Percentiles rank a stretch among this genome's conserved stretches.
phyloP scores from a whole-genome alignment of 73 alveolate genomes.

The Paramecium biaurelia region DNA sequence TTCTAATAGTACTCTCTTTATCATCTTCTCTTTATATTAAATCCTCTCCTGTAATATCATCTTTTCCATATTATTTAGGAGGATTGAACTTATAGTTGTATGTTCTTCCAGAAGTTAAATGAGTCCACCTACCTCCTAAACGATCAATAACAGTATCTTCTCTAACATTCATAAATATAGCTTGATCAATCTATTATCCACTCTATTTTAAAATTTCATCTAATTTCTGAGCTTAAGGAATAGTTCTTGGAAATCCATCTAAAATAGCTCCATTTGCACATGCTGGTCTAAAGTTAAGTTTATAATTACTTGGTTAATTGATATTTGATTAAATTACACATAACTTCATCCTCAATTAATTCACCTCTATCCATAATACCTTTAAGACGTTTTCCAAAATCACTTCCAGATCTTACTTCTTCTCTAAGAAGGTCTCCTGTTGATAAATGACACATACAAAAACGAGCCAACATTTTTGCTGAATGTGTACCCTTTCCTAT shows the following conservation, averaged over 20 bases:
- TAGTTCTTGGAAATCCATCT: slow-evolving; percentile 87
- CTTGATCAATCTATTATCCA: slow-evolving; percentile 63
- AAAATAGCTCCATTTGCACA: slow-evolving; percentile 80
- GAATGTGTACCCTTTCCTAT: slow-evolving; percentile 64
- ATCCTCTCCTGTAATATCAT: slow-evolving; percentile 82
- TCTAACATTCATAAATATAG: slow-evolving; percentile 70
- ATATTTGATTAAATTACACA: slow-evolving; percentile 68
- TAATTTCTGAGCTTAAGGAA: slow-evolving; percentile 73
- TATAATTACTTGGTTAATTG: slow-evolving; percentile 20
- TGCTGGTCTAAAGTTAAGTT: slow-evolving; percentile 67
- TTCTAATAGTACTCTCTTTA: slow-evolving; percentile 68
- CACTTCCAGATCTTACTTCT: slow-evolving; percentile 80
- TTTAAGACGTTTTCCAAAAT: slow-evolving; percentile 76
- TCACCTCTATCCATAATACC: slow-evolving; percentile 84
- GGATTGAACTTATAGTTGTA: slow-evolving; percentile 81
- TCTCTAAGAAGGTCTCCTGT: slow-evolving; percentile 84
- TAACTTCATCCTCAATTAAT: slow-evolving; percentile 78
- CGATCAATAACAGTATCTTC: slow-evolving; percentile 76
- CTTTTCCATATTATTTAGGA: slow-evolving; percentile 76
- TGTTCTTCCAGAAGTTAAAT: slow-evolving; percentile 79
- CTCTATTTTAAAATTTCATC: slow-evolving; percentile 68
- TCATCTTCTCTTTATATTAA: slow-evolving; percentile 76
- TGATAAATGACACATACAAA: slow-evolving; percentile 70
- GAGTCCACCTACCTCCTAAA: slow-evolving; percentile 81
- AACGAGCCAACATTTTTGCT: slow-evolving; percentile 37